Base-by-base conservation (phyloP, 495 filamentous ascomycete species). In the Oidiodendron maius region DNA sequence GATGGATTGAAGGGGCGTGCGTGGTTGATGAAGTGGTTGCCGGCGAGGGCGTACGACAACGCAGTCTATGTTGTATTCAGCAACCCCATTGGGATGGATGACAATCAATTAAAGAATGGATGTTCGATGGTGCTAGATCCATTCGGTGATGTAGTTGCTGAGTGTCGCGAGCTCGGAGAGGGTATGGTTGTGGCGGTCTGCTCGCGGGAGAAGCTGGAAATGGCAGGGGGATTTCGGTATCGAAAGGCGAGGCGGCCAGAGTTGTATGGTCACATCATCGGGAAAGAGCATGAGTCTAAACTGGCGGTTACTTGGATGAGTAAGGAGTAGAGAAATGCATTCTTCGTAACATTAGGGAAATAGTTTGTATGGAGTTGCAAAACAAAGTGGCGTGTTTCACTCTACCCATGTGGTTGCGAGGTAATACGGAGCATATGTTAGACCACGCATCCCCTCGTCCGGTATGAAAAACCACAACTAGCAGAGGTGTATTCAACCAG, bases 301-400 rank as follows among this genome's bases (percentile, higher is more conserved):
- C 26, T 43, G 40, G 24, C 12, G 40, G 40, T 43, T 8, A 43
- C 23, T n/a, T 24, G 21, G 74, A 75, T 43, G 65, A 70, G 34
- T 51, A 56, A 39, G 72, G 74, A 8, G 28, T 32, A 32, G n/a
- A n/a, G n/a, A n/a, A n/a, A n/a, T n/a, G n/a, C n/a, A n/a, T n/a
- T n/a, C n/a, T n/a, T n/a, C n/a, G n/a, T n/a, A n/a, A n/a, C n/a
- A n/a, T n/a, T n/a, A n/a, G n/a, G n/a, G n/a, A n/a, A n/a, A n/a
- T n/a, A n/a, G n/a, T n/a, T n/a, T n/a, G n/a, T n/a, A n/a, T n/a
- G n/a, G n/a, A n/a, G n/a, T n/a, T n/a, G n/a, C n/a, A n/a, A n/a
- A n/a, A n/a, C n/a, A n/a, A n/a, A n/a, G n/a, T n/a, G n/a, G n/a
- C n/a, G n/a, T n/a, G n/a, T n/a, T n/a, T n/a, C n/a, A n/a, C n/a